Percentiles rank a stretch among this genome's conserved stretches.
phyloP scores from a whole-genome alignment of 2,329 filamentous ascomycete genomes.

The Nakataea oryzae region DNA sequence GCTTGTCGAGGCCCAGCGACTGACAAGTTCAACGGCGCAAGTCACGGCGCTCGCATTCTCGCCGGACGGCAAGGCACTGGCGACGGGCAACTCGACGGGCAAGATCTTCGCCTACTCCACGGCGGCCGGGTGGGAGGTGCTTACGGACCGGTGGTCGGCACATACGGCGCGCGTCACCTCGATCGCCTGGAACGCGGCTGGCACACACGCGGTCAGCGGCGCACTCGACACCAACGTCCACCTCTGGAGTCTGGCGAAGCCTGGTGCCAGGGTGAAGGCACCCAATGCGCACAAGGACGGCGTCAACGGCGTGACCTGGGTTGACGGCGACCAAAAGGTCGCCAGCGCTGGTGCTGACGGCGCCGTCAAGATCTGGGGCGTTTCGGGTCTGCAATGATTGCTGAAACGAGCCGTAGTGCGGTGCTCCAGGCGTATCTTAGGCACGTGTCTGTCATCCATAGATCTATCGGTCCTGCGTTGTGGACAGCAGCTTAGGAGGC shows the following conservation, averaged over 20 bases:
- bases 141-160: constrained; percentile 62
- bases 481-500: too few relatives aligned
- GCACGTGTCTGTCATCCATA: too few relatives aligned
- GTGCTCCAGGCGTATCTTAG: too few relatives aligned
- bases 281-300: constrained; percentile 93
- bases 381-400: constrained; percentile 43
- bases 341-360: constrained; percentile 80
- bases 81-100: constrained; percentile 72
- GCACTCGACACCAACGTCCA: constrained; percentile 85
- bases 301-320: constrained; percentile 76
- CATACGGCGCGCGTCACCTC: constrained; percentile 48
- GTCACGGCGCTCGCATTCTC: constrained; percentile 82
- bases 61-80: constrained; percentile 62
- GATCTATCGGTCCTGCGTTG: too few relatives aligned
- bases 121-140: constrained; percentile 47
- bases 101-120: constrained; percentile 78
- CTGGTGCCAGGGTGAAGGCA: constrained; percentile 74
- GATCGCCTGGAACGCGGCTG: constrained; percentile 66
- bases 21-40: constrained; percentile 58
- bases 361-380: constrained; percentile 79
- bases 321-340: constrained; percentile 53
- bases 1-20: constrained; percentile 41
- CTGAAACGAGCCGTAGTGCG: too few relatives aligned
- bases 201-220: constrained; percentile 72
- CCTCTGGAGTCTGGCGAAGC: constrained; percentile 79